Conservation (phyloP, 2,329 filamentous ascomycete genomes). For the Botrytis byssoidea region DNA sequence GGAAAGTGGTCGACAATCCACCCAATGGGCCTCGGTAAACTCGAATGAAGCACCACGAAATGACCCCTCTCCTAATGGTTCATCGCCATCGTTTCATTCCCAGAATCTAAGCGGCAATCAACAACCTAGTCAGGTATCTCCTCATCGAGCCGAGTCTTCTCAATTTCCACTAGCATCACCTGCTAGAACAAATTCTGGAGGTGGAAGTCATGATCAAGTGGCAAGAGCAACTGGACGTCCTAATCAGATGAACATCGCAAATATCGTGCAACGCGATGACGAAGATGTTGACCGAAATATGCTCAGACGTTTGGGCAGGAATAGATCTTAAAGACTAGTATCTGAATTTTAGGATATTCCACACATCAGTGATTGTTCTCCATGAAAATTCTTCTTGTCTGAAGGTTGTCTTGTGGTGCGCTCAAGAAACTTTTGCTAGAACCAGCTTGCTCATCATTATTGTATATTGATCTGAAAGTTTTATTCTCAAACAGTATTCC, state of each 20-base stretch:
- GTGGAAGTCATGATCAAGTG: slow-evolving; percentile 23
- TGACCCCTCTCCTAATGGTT: slow-evolving; percentile 38
- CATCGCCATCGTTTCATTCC: slow-evolving; percentile 36
- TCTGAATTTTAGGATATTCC: neutral
- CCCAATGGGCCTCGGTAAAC: too few relatives aligned
- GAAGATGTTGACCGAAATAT: slow-evolving; percentile 38
- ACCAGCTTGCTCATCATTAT: neutral
- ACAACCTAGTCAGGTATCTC: slow-evolving; percentile 26
- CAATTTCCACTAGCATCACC: slow-evolving; percentile 37
- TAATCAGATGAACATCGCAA: slow-evolving; percentile 40
- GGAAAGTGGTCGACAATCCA: slow-evolving; percentile 23
- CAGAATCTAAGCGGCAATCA: slow-evolving; percentile 23
- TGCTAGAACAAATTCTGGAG: slow-evolving; percentile 34
- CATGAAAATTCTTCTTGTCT: neutral
- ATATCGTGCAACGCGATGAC: slow-evolving; percentile 38
- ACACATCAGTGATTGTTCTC: neutral
- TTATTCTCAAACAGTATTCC: neutral
- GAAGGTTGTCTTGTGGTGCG: neutral
- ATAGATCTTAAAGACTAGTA: neutral
- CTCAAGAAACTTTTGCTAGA: neutral
- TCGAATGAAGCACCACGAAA: neutral
- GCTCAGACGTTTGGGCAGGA: slow-evolving; percentile 36
- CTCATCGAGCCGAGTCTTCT: slow-evolving; percentile 29
- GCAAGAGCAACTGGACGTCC: slow-evolving; percentile 17
- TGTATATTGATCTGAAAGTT: neutral